Base-by-base conservation (phyloP, 805 yeast genomes). In the Nakazawaea siamensis region DNA sequence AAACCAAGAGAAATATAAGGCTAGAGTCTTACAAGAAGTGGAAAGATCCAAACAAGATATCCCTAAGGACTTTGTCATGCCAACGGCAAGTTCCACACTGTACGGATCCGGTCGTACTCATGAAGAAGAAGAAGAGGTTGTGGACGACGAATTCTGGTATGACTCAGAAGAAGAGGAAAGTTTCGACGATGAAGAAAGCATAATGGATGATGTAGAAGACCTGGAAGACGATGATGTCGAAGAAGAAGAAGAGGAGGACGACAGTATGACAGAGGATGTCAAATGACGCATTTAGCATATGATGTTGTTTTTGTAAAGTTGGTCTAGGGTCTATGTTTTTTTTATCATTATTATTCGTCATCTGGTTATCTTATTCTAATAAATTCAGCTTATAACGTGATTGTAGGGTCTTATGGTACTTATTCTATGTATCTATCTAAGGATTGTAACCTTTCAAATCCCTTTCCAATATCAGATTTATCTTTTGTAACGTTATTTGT, bases 51-150 rank as follows among this genome's bases (percentile, higher is more conserved):
- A 81, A 52, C 72, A 73, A 39, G 92, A 86, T 56, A 86, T 88
- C 31, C 97, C 97, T 18, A 74, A 68, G 29, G 97, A 84, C 33
- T 88, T 86, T 51, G 68, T 68, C 28, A 77, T 87, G 73, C 96
- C 96, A 20, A 73, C 74, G 26, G 66, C 74, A 14, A 27, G 31
- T 15, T 81, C 76, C 34, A 70, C 70, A 15, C 73, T 80, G 16
- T 73, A 74, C 45, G 60, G 72, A 8, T 68, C 62, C 9, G 24
- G 24, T 3, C 17, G 16, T 14, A 41, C 44, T 27, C 31, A 30
- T 16, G 38, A 29, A 8, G 46, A 44, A 7, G 45, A 46, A 28
- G 49, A 44, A 9, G 52, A 45, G 19, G 56, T 46, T 13, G 54
- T 51, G 13, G 49, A 46, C 27, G 58, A 50, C 12, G 57, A 56